phyloP scores from a whole-genome alignment of 2,329 filamentous ascomycete genomes.

The Chaetomium sp. region DNA sequence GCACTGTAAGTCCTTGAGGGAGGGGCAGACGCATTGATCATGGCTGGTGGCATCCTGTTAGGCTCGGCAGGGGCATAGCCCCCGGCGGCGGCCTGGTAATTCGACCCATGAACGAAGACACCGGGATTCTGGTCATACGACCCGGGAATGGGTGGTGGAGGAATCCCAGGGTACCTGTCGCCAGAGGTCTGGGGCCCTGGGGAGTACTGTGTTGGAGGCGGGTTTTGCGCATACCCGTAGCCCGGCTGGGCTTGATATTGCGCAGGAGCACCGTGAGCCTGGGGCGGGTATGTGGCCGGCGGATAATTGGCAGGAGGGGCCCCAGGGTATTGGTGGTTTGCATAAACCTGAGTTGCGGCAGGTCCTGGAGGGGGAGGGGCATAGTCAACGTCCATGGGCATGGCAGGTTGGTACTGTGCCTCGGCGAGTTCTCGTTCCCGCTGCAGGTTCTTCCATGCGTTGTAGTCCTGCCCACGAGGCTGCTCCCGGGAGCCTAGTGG shows the following conservation, averaged over 20 bases:
- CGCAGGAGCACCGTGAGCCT: slow-evolving; percentile 13
- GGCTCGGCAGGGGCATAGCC: slow-evolving; percentile 29
- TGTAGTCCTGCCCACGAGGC: slow-evolving; percentile 43
- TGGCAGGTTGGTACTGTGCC: slow-evolving; percentile 29
- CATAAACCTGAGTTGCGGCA: slow-evolving; percentile 27
- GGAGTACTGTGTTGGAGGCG: slow-evolving; percentile 32
- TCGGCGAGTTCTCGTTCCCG: slow-evolving; percentile 28
- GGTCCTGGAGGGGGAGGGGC: slow-evolving; percentile 23
- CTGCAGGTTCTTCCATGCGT: slow-evolving; percentile 35
- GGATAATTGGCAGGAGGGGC: slow-evolving; percentile 37
- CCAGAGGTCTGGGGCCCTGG: slow-evolving; percentile 29
- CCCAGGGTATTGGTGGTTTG: slow-evolving; percentile 28
- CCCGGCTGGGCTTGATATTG: slow-evolving; percentile 26
- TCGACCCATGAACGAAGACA: slow-evolving; percentile 32
- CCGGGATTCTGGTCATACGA: slow-evolving; percentile 36
- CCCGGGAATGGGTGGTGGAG: slow-evolving; percentile 32
- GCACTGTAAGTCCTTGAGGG: slow-evolving; percentile 29
- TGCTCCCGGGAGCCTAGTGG: slow-evolving; percentile 47
- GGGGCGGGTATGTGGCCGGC: slow-evolving; percentile 28
- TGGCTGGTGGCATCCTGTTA: slow-evolving; percentile 36
- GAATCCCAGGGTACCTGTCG: slow-evolving; percentile 32
- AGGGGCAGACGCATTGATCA: slow-evolving; percentile 35
- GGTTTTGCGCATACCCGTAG: slow-evolving; percentile 26
- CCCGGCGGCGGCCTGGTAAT: slow-evolving; percentile 25
- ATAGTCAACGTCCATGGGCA: slow-evolving; percentile 37